Base-by-base conservation (phyloP, 2,329 filamentous ascomycete genomes). In the Mollisiaceae sp. region DNA sequence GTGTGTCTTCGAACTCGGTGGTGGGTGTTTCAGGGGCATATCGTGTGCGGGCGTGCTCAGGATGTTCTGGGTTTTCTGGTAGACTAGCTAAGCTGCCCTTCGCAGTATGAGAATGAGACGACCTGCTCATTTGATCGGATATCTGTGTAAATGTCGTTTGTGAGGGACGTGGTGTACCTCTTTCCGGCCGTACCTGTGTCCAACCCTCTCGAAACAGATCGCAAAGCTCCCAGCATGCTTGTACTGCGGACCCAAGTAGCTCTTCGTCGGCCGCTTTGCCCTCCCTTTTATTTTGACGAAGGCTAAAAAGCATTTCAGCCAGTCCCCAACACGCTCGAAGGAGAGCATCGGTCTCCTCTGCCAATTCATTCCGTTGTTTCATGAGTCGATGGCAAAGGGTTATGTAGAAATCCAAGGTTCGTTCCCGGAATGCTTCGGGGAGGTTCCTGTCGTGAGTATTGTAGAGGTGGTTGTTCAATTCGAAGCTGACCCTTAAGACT, bases 311-410 rank as follows among this genome's bases (percentile, higher is more conserved):
- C 89, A 96, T 96, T 77, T 97, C 94, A 8, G 94, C 93, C 14
- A 98, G 80, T 2, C 89, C 86, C 94, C 94, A 97, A 75, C 94
- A 97, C 24, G 93, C 92, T 63, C 90, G 86, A 3, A 97, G 83
- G 4, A 97, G 83, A 8, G 91, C 89, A 76, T 97, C 93, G 0
- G 92, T 94, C 73, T 97, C 92, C 68, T 91, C 89, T 0, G 88
- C 89, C 1, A 94, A 78, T 35, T 92, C 90, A 61, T 87, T 91
- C 64, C 92, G 87, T 77, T 97, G 93, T 77, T 97, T 97, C 93
- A 97, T 97, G n/a, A 97, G 80, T 45, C 94, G 89, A 77, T 97
- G 94, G 74, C 94, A 97, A 2, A 98, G 78, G 0, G 94, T 97
- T 71, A 97, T 91, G 74, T 97, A 97, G 73, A 97, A 97, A 74